Evolutionary conservation across 352 stramenopile genomes (phyloP), one percentile per base, ranked within the genome.

Genomic region (Hyaloperonospora arabidopsidis): DNA sequence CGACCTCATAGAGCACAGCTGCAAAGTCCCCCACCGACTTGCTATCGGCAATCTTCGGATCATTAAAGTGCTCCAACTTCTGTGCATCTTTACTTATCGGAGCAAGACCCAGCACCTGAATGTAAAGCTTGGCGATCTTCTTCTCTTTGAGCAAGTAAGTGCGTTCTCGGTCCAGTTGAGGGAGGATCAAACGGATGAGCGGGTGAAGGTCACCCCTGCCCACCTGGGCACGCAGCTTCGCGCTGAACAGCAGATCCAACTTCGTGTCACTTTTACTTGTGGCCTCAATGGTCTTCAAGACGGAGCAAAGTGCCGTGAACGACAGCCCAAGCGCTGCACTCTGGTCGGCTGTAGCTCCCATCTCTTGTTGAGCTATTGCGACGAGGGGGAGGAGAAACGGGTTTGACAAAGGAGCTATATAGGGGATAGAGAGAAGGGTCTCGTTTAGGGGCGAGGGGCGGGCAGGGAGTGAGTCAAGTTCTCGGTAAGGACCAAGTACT

Each of bases 81-180:
- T 87, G 77, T 13, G 81, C 81, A 32, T 93, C 84, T 19, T 65
- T 69, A 49, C 75, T 88, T 50, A 71, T 75, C 0, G 61, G 53
- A 11, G 72, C 70, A 57, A 93, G 75, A 12, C 84, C 81, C 8
- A 93, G 53, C 7, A 92, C 65, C 11, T 90, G 72, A 3, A 89
- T 63, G 52, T 90, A 92, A 10, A 87, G 49, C 59, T 76, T 84
- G 35, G 79, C 84, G 52, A 93, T 84, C 63, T 90, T 93, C 68
- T 86, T 90, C 59, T 92, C 81, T 56, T 90, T 89, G 6, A 93
- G 65, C 61, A 89, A 92, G 62, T 92, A 93, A 44, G 76, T 89
- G 59, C 84, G 79, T 52, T 92, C 81, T 51, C 79, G 81, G 61
- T 93, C 84, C 46, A 93, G 65, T 45, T 90, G 81, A 4, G 84